Base-by-base conservation (phyloP, 1,139 yeast species). In the Kodamaea sp. region DNA sequence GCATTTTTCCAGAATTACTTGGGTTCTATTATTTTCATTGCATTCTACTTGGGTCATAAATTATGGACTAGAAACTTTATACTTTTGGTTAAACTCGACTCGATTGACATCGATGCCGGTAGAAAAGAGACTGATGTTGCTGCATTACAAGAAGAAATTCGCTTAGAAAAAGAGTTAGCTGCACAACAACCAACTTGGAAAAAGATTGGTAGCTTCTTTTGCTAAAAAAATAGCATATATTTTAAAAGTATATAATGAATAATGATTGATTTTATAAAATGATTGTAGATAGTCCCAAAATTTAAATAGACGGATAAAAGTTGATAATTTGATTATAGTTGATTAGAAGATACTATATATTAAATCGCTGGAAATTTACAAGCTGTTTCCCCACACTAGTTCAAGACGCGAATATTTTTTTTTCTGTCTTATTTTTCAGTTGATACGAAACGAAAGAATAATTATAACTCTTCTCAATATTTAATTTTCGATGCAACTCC, bases 51-150 rank as follows among this genome's bases (percentile, higher is more conserved):
- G 20, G 60, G 60, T 32, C 67, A 70, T 50, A 68, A 67, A 48
- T 23, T 68, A n/a, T 66, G 58, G 45, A 38, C 62, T 11, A 52
- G 67, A 40, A 62, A 58, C 38, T 48, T 57, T 49, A 53, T 41
- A 23, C 43, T 60, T 23, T 42, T 63, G 23, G 61, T 65, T 9
- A 60, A 62, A 2, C 48, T 62, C 34, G 54, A 48, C 2, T 78
- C 79, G 40, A 74, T 83, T 52, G 88, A 83, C 58, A 61, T 83
- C 44, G 84, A 80, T 51, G 69, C 81, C 23, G 88, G 87, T 51
- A 79, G 87, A 75, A 75, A 78, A 57, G 79, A 75, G 45, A 59
- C 75, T 44, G 88, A 82, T 55, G 58, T 79, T 51, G 86, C 81
- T 41, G 63, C 78, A 40, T 65, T 80, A 55, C 76, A 70, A 55